Base-by-base conservation (phyloP, 148 eudicot species). In the Amaranthus palmeri region DNA sequence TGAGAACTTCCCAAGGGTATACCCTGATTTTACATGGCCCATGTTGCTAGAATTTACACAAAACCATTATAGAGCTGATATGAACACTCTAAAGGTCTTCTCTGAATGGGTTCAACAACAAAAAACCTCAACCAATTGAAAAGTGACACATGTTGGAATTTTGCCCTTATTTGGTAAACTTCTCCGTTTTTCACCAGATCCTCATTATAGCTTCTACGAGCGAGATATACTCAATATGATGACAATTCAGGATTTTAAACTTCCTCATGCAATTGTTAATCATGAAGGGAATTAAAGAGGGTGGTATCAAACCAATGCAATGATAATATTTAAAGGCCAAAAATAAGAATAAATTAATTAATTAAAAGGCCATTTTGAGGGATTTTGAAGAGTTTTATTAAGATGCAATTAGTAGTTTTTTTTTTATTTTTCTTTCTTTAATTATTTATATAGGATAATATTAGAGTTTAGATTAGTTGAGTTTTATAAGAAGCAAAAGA, bases 1-100 rank as follows among this genome's bases (percentile, higher is more conserved):
- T 10, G 73, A 76, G 0, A 77, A 84, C 10, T 43, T 43, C 72
- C 85, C 84, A 7, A 79, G 92, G 74, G 68, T 58, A 41, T 90
- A 85, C 69, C 96, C 96, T 0, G 90, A 87, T 71, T 90, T 89
- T 64, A 89, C 84, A 49, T 89, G 96, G 96, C 80, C 88, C 5
- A 71, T 51, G 43, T 76, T 89, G 9, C 88, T 87, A 10, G 91
- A 89, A 50, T 89, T 87, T 45, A 89, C 91, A 0, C 89, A 87
- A 77, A 87, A 78, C 69, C 96, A 89, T 62, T 87, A 89, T 68
- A 77, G 91, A 65, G 88, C 91, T 13, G 91, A 89, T 50, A 84
- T 87, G 88, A 87, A 87, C 57, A 89, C 96, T 13, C 85, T 89
- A n/a, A 57, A 78, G n/a, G 74, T 73, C 53, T 89, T 89, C 78